Evolutionary conservation across 164 flowering plant species (phyloP).

Genomic region (Nymphaea thermarum): DNA sequence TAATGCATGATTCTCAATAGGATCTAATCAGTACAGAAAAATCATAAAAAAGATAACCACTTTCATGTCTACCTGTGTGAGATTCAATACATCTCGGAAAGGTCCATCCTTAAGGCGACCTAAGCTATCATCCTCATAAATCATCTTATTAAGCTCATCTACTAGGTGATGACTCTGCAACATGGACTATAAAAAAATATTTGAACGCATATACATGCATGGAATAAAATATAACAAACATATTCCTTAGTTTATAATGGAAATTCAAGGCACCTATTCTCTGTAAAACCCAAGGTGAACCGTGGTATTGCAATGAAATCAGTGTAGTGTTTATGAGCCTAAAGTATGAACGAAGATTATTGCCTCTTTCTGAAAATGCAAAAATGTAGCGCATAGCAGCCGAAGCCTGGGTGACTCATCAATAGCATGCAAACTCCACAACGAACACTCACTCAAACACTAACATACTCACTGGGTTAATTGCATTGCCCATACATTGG

Average conservation of each 20-base stretch:
- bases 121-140: slow-evolving; percentile 28
- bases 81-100: slow-evolving; percentile 55
- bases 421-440: slow-evolving; percentile 65
- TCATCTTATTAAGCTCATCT: slow-evolving; percentile 46
- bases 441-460: slow-evolving; percentile 42
- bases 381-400: slow-evolving; percentile 65
- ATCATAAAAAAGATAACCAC: neutral
- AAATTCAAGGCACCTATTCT: too few relatives aligned
- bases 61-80: slow-evolving; percentile 33
- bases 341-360: too few relatives aligned
- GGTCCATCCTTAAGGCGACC: slow-evolving; percentile 39
- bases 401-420: slow-evolving; percentile 63
- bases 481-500: slow-evolving; percentile 40
- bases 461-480: slow-evolving; percentile 26
- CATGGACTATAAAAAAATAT: too few relatives aligned
- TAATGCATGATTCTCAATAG: slow-evolving; percentile 8
- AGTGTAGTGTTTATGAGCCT: too few relatives aligned
- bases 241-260: too few relatives aligned
- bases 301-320: too few relatives aligned
- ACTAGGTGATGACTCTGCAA: slow-evolving; percentile 72
- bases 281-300: too few relatives aligned
- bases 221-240: too few relatives aligned
- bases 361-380: slow-evolving; percentile 77
- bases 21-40: slow-evolving; percentile 2
- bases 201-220: too few relatives aligned